These are phyloP conservation scores for Lunasporangiospora selenospora DNA, from an alignment of 192 early-diverging fungal species.

Conservation along the genomic window DNA sequence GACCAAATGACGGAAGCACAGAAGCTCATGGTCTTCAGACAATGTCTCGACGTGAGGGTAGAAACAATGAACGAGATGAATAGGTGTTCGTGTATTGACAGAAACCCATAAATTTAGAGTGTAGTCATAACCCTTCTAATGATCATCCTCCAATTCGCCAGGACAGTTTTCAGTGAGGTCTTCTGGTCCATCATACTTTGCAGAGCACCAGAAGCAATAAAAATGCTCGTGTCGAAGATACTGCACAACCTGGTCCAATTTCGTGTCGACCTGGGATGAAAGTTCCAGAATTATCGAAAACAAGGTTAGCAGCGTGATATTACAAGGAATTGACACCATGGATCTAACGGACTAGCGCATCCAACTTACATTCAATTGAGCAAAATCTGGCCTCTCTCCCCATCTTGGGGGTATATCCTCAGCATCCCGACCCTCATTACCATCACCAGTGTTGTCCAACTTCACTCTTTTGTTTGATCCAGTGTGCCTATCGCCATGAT, in stretches of 20 bases:
- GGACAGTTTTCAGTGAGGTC: constrained; percentile 67
- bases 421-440: constrained; percentile 21
- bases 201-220: constrained; percentile 78
- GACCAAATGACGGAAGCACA: constrained; percentile 16
- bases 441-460: constrained; percentile 24
- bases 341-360: not conserved
- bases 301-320: no score
- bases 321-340: no score
- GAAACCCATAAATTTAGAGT: no score
- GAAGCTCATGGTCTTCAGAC: constrained; percentile 32
- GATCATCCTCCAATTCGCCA: constrained; percentile 64
- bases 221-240: constrained; percentile 61
- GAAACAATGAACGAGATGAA: constrained; percentile 23
- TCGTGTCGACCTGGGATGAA: constrained; percentile 47
- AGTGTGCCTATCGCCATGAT: no score
- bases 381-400: constrained; percentile 26
- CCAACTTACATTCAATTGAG: constrained; percentile 18
- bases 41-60: constrained; percentile 42
- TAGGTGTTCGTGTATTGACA: no score
- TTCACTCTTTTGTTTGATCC: no score
- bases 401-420: constrained; percentile 44
- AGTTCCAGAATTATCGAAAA: not conserved
- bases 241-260: constrained; percentile 52
- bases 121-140: no score
- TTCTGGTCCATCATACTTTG: constrained; percentile 53